Conservation (phyloP, 208 protist genomes). For the Sergeia podlipaevii region DNA sequence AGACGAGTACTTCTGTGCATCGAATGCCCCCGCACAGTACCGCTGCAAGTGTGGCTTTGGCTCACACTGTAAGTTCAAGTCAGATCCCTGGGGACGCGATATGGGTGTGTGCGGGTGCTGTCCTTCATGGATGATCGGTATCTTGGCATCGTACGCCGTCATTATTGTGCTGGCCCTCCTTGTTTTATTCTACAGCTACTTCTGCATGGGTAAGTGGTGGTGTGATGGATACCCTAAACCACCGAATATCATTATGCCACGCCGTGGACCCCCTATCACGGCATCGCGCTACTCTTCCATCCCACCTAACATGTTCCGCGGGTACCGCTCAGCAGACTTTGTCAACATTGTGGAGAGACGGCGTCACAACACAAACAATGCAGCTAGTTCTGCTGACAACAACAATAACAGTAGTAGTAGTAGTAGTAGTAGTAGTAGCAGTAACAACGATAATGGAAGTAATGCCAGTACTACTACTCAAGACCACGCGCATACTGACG, state of each 20-base stretch:
- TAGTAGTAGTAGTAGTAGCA: too few species aligned
- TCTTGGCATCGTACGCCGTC: conserved; percentile 24
- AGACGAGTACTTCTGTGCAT: conserved; percentile 25
- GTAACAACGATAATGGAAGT: too few species aligned
- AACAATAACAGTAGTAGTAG: too few species aligned
- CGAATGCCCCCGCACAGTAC: conserved; percentile 8
- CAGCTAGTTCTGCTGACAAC: too few species aligned
- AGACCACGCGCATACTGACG: too few species aligned
- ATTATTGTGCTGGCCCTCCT: conserved; percentile 16
- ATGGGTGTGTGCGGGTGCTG: conserved; percentile 70
- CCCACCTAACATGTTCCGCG: conserved; percentile 53
- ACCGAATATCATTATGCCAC: conserved; percentile 29
- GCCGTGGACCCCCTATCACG: conserved; percentile 26
- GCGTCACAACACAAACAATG: not conserved
- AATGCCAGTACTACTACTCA: too few species aligned
- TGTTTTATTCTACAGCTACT: conserved; percentile 22
- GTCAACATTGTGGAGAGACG: conserved; percentile 17
- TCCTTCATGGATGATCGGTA: conserved; percentile 39
- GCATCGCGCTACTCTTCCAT: conserved; percentile 30
- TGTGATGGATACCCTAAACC: conserved; percentile 47
- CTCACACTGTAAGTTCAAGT: conserved; percentile 15
- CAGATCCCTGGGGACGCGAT: conserved; percentile 35
- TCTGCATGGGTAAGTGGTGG: conserved; percentile 51
- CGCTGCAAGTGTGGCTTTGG: conserved; percentile 21
- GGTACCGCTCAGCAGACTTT: conserved; percentile 46